Evolutionary conservation across 2,329 filamentous ascomycete species (phyloP), one percentile per base, ranked within the genome.

Genomic region (Dothideomycetes sp.): DNA sequence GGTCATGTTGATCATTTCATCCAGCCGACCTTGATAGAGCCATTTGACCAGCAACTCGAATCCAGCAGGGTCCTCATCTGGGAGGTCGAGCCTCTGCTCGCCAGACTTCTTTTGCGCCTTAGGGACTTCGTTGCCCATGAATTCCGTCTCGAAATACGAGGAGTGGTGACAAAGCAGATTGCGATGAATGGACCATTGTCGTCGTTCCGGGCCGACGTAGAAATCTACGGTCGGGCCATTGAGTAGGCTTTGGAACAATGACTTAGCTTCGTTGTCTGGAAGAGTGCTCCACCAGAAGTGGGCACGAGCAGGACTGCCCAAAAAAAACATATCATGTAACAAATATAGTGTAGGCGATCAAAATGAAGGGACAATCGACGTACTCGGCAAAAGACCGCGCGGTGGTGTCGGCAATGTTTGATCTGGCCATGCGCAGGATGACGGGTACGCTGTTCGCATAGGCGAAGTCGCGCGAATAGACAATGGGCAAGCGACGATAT

Each of bases 21-120:
- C 67, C 34, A 73, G 61, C 33, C 57, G 63, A 37, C 70, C 70
- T 51, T 73, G 70, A 41, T 74, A 74, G 7, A 74, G 59, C 69
- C 69, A 74, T 53, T 72, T 72, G 4, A 73, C 68, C 12, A 74
- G 60, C 43, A 73, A 52, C 51, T 72, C 68, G 47, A 73, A 74
- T 17, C 69, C 70, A 5, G 56, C 54, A 3, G 70, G 66, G 40
- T 72, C 68, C 50, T 70, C 59, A 10, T 72, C 62, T 14, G 58
- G 59, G 15, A 74, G 56, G 30, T 72, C 66, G 19, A 73, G 49
- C 39, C 52, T 62, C 29, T 63, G 58, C 4, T 52, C 51, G 18
- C 56, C 52, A 36, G 58, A 55, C 33, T 52, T 52, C 38, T 61
- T 54, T 29, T 53, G 57, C 24, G 58, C 49, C 34, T 60, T 55